phyloP scores from a whole-genome alignment of 495 filamentous ascomycete genomes.

The Peziza echinospora region DNA sequence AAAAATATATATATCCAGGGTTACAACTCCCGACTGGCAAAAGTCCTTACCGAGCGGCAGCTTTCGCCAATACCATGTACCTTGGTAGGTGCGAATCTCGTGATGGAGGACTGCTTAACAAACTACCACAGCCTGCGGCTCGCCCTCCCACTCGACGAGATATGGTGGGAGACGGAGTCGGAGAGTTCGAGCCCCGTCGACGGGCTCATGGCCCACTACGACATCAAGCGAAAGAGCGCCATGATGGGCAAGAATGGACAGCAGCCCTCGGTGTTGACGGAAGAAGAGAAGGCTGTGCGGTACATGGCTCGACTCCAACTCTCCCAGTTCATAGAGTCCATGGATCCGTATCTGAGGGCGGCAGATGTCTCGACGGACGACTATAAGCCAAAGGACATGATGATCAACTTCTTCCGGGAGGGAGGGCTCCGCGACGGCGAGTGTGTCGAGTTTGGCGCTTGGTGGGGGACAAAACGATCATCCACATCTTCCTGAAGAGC shows the following conservation, averaged over 20 bases:
- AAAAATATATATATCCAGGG: slow-evolving; percentile 67
- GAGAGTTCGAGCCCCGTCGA: slow-evolving; percentile 3
- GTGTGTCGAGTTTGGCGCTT: slow-evolving; percentile 82
- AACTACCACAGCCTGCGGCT: slow-evolving; percentile 52
- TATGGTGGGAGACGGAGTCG: slow-evolving; percentile 73
- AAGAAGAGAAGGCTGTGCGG: slow-evolving; percentile 52
- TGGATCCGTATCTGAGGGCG: slow-evolving; percentile 68
- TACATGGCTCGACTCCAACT: slow-evolving; percentile 59
- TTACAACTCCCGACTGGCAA: slow-evolving; percentile 64
- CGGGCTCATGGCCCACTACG: slow-evolving; percentile 9
- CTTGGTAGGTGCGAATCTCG: slow-evolving; percentile 47
- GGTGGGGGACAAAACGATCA: slow-evolving; percentile 58
- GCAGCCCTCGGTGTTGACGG: slow-evolving; percentile 28
- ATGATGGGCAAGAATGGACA: background rate
- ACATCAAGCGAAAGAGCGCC: slow-evolving; percentile 10
- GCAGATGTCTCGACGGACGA: slow-evolving; percentile 69
- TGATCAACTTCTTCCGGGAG: slow-evolving; percentile 56
- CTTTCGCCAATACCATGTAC: slow-evolving; percentile 62
- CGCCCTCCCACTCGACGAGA: slow-evolving; percentile 65
- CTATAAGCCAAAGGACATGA: slow-evolving; percentile 82
- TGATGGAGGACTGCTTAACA: slow-evolving; percentile 51
- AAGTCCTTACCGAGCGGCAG: slow-evolving; percentile 48
- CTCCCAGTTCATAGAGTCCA: slow-evolving; percentile 67
- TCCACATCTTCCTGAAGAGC: background rate
- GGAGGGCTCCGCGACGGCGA: slow-evolving; percentile 64